Conservation (phyloP, 192 early-diverging fungal genomes). For the Endogone sp. region DNA sequence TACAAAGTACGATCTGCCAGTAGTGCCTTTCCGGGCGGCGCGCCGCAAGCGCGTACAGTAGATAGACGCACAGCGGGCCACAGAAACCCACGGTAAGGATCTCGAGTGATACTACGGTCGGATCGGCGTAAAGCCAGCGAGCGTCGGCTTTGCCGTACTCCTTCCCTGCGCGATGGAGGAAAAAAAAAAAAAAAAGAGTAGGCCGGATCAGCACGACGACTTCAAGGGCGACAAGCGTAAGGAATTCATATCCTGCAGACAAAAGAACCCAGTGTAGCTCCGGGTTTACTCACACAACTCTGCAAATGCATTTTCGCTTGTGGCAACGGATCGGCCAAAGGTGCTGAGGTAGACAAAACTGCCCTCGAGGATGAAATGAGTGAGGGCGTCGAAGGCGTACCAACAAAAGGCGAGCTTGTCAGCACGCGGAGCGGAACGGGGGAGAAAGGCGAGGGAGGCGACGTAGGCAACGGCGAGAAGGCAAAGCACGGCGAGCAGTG, state of each 20-base stretch:
- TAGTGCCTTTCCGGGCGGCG: slow-evolving; percentile 22
- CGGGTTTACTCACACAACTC: slow-evolving; percentile 19
- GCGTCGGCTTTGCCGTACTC: slow-evolving; percentile 31
- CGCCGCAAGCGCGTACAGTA: slow-evolving; percentile 11
- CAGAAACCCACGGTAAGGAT: slow-evolving; percentile 19
- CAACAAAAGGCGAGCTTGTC: slow-evolving; percentile 22
- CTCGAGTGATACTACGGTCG: slow-evolving; percentile 24
- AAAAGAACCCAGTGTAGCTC: no score
- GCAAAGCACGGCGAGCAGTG: slow-evolving; percentile 6
- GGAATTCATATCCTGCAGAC: no score
- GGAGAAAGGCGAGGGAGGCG: slow-evolving; percentile 8
- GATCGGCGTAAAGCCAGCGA: slow-evolving; percentile 24
- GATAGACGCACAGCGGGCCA: slow-evolving; percentile 14
- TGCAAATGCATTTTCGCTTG: slow-evolving; percentile 15
- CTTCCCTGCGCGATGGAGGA: slow-evolving; percentile 28
- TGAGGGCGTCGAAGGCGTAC: slow-evolving; percentile 24
- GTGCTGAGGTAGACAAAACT: slow-evolving; percentile 22
- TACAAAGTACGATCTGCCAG: slow-evolving; percentile 18
- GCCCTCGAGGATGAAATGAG: slow-evolving; percentile 30
- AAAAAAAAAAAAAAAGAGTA: background rate
- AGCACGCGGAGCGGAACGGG: slow-evolving; percentile 1
- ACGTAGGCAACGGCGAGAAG: slow-evolving; percentile 11
- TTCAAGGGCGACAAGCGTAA: no score
- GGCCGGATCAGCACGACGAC: background rate
- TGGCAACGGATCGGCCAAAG: slow-evolving; percentile 19